Base-by-base conservation (phyloP, 768 basidiomycete species). In the Trichaptum fuscoviolaceum region DNA sequence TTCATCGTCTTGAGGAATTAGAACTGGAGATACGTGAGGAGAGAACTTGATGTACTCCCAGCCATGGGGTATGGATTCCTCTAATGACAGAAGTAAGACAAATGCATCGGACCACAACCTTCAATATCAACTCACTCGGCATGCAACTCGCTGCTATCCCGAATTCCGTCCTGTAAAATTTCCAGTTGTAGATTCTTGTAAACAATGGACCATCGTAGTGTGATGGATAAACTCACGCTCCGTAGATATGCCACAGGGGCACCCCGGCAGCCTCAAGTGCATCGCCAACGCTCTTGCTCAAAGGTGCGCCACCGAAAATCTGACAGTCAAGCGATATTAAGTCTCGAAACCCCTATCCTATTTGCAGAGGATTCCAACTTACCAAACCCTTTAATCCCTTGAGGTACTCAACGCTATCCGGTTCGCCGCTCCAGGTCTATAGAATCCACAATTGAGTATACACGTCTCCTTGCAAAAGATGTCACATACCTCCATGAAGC, bases 261-360 rank as follows among this genome's bases (percentile, higher is more conserved):
- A 82, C 77, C 0, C 80, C 80, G n/a, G 74, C 69, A 20, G 71
- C 67, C 4, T 70, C 69, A 24, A 82, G 57, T 18, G 63, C 62
- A n/a, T 82, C 76, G 0, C 80, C 82, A 1, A 74, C 68, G 2
- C 70, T 72, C 64, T 75, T 68, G 15, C 77, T 74, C 5, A 83
- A 62, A 9, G 80, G 76, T 0, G 79, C 81, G n/a, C 81, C 81
- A 12, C 75, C 78, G 59, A 71, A 81, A 0, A 70, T 7, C 82
- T 82, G 26, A n/a, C 24, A n/a, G 17, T 34, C 15, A 20, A 58
- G 27, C 42, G 3, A 26, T 23, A 12, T 15, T 25, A 5, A 62
- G 27, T 20, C 10, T 12, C 42, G 42, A 12, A 52, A 20, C 42
- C 3, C 3, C 3, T 20, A 34, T 24, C 57, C 34, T 35, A 30